phyloP scores from a whole-genome alignment of 768 basidiomycete genomes.

The Lactarius tabidus region DNA sequence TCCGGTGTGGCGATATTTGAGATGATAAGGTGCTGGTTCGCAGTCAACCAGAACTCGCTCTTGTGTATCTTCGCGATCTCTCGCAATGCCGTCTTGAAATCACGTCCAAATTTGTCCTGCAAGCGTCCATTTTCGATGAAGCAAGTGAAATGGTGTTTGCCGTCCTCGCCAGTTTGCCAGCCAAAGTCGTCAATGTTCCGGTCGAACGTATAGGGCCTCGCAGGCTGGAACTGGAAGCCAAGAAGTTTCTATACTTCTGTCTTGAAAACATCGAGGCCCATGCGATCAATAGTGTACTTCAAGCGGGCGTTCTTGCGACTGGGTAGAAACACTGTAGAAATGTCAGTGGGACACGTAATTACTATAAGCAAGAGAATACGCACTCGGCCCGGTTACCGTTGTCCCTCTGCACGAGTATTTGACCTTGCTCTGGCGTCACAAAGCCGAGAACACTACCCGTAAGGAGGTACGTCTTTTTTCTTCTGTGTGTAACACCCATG shows the following conservation, averaged over 20 bases:
- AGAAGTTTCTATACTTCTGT: constrained; percentile 86
- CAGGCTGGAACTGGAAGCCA: constrained; percentile 70
- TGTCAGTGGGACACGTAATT: not conserved
- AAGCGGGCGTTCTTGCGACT: constrained; percentile 74
- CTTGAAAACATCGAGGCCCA: constrained; percentile 86
- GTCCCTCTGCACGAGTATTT: constrained; percentile 85
- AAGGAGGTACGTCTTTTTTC: constrained; percentile 98
- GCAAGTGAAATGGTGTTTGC: constrained; percentile 84
- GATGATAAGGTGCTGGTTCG: constrained; percentile 91
- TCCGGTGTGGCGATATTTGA: constrained; percentile 77
- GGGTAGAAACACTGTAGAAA: not conserved
- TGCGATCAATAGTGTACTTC: constrained; percentile 96
- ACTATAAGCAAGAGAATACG: constrained; percentile 33
- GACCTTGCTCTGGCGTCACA: constrained; percentile 83
- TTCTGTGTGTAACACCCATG: constrained; percentile 99
- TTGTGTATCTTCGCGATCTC: constrained; percentile 95
- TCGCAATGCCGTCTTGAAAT: constrained; percentile 88
- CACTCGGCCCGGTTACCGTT: constrained; percentile 93
- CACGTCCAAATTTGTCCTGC: constrained; percentile 85
- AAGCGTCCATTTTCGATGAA: constrained; percentile 98
- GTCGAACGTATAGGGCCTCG: constrained; percentile 76
- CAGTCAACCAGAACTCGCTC: constrained; percentile 88
- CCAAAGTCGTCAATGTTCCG: constrained; percentile 93
- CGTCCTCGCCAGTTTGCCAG: constrained; percentile 85
- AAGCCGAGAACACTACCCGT: constrained; percentile 86